Percentiles rank a stretch among this genome's conserved stretches.
Conservation (phyloP, 2,329 filamentous ascomycete genomes). For the Fusarium bactridioides region DNA sequence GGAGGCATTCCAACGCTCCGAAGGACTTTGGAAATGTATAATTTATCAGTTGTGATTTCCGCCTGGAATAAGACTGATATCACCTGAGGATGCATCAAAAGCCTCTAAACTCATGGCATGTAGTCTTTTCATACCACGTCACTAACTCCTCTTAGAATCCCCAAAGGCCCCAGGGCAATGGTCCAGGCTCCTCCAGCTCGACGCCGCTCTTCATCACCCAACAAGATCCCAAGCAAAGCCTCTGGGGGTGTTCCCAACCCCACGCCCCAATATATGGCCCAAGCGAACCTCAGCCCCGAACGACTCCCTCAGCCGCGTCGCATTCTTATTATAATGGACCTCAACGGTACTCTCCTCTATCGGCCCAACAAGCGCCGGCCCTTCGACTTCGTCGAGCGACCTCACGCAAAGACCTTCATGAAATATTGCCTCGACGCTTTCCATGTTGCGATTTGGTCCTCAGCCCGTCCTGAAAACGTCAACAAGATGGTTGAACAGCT, state of each 20-base stretch:
- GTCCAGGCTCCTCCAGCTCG: not conserved
- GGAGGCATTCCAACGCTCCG: not conserved
- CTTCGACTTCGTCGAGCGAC: constrained; percentile 69
- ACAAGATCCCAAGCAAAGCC: constrained; percentile 43
- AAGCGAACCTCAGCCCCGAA: constrained; percentile 56
- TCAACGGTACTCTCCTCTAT: constrained; percentile 89
- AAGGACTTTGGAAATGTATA: not conserved
- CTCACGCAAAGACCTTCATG: constrained; percentile 74
- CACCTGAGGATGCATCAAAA: too few relatives aligned
- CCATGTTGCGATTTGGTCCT: constrained; percentile 89
- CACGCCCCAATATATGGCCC: constrained; percentile 65
- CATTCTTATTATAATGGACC: constrained; percentile 85
- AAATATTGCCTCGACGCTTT: constrained; percentile 77
- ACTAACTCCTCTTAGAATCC: constrained; percentile 9
- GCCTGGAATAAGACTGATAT: not conserved
- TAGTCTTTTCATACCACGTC: not conserved
- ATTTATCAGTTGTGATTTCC: too few relatives aligned
- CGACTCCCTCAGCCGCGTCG: constrained; percentile 59
- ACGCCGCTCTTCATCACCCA: constrained; percentile 9
- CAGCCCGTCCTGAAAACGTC: constrained; percentile 79
- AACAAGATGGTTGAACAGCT: constrained; percentile 70
- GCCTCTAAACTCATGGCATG: not conserved
- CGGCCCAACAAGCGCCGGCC: constrained; percentile 63
- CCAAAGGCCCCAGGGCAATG: constrained; percentile 1
- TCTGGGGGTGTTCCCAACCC: constrained; percentile 70